Evolutionary conservation across 2,329 filamentous ascomycete species (phyloP).

Genomic region (Cryphonectria japonica): DNA sequence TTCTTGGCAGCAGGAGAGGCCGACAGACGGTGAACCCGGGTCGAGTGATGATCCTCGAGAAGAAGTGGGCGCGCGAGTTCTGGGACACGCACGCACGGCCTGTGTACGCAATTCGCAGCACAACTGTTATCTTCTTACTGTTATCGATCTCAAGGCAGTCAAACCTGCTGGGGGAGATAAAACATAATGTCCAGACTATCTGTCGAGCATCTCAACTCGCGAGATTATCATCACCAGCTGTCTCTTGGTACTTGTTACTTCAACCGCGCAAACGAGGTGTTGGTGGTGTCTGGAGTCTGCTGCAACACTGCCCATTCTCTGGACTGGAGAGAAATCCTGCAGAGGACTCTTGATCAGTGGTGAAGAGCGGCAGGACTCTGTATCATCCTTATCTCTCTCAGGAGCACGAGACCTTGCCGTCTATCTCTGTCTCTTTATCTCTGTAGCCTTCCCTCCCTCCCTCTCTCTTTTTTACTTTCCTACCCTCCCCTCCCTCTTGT

Average conservation of each 20-base stretch:
- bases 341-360: background rate
- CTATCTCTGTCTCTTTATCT: background rate
- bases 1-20: constrained; percentile 1
- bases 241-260: no score
- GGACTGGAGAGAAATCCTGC: background rate
- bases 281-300: background rate
- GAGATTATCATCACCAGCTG: no score
- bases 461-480: background rate
- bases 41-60: background rate
- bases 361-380: background rate
- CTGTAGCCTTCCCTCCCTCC: no score
- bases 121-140: no score
- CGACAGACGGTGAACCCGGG: background rate
- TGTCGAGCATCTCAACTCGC: background rate
- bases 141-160: no score
- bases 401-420: background rate
- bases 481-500: no score
- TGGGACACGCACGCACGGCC: background rate
- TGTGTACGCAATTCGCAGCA: no score
- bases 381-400: background rate
- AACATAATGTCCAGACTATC: background rate
- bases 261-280: background rate
- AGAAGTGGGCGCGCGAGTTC: background rate
- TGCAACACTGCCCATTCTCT: background rate
- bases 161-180: background rate